Evolutionary conservation across 257 asterid genomes (phyloP).

Genomic region (Fraxinus cuspidata): DNA sequence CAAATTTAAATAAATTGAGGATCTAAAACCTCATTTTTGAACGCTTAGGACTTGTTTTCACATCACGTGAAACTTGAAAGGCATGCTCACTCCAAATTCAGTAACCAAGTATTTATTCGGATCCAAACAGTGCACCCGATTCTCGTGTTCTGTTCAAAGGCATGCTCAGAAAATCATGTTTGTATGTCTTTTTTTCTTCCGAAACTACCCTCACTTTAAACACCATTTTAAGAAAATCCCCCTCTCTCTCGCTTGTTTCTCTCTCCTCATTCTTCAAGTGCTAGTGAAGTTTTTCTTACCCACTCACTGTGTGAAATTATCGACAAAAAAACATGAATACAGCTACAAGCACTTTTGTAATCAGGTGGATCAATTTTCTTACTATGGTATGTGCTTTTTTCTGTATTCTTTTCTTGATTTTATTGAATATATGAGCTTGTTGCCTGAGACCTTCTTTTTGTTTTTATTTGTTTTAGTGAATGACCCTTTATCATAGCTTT

Average conservation of each 20-base stretch:
- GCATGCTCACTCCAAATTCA: too few species aligned
- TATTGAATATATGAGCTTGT: constrained; percentile 19
- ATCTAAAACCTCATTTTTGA: too few species aligned
- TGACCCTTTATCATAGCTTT: neutral
- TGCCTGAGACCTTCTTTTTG: neutral
- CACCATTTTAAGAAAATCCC: constrained; percentile 18
- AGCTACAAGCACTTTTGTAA: constrained; percentile 79
- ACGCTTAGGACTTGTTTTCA: too few species aligned
- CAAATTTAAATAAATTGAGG: too few species aligned
- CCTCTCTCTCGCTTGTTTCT: constrained; percentile 25
- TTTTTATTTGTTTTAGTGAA: neutral
- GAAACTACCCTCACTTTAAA: constrained; percentile 13
- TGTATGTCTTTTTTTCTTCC: constrained; percentile 22
- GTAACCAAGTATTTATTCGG: too few species aligned
- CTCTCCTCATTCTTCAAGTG: constrained; percentile 27
- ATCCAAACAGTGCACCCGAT: too few species aligned
- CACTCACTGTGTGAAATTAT: constrained; percentile 13
- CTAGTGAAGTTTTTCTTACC: constrained; percentile 19
- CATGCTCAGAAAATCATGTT: too few species aligned
- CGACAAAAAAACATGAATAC: constrained; percentile 43
- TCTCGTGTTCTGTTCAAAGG: too few species aligned
- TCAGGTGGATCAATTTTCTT: constrained; percentile 85
- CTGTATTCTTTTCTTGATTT: constrained; percentile 12
- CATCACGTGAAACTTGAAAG: too few species aligned
- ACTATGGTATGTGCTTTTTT: constrained; percentile 60